Evolutionary conservation across 2,329 filamentous ascomycete genomes (phyloP), one percentile per base, ranked within the genome.

Genomic region (Fusarium palustre): DNA sequence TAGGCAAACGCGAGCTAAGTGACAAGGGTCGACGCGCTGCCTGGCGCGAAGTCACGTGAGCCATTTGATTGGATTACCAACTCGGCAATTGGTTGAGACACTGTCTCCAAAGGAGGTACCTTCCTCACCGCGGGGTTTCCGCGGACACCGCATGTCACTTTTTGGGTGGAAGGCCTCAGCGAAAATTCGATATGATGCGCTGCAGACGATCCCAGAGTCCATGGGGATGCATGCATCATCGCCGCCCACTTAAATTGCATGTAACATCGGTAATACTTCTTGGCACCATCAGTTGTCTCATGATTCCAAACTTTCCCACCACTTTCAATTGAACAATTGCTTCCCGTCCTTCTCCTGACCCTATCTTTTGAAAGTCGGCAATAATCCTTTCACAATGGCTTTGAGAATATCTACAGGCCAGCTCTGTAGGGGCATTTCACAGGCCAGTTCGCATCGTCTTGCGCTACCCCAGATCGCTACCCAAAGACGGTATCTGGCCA

Each of bases 401-500:
- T 65, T 76, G 43, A 76, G 75, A 66, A 66, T 71, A 63, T 76
- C 77, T 24, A 65, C 76, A 56, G 70, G 75, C 58, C 74, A 76
- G 59, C 70, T 81, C 61, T 73, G 69, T 42, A 73, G 66, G 60
- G 68, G 73, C 47, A 59, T 77, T 22, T 68, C 73, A 47, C 71
- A 74, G 47, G 69, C 60, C 48, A 53, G 69, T 30, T 68, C 74
- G n/a, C 71, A 70, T 62, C 73, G 73, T 33, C 57, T 79, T 60
- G 64, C 68, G 59, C 58, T 77, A 28, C 73, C 77, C 41, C 78
- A 77, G 58, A 68, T 77, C 31, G 69, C 74, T 43, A 70, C 71
- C 48, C 75, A 80, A 55, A 74, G 63, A 57, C 74, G 80, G 64
- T 66, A 75, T 33, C 69, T 82, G 50, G 79, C 80, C 55, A 81